Base-by-base conservation (phyloP, 2,329 filamentous ascomycete genomes). In the Hypoxylon sp. region DNA sequence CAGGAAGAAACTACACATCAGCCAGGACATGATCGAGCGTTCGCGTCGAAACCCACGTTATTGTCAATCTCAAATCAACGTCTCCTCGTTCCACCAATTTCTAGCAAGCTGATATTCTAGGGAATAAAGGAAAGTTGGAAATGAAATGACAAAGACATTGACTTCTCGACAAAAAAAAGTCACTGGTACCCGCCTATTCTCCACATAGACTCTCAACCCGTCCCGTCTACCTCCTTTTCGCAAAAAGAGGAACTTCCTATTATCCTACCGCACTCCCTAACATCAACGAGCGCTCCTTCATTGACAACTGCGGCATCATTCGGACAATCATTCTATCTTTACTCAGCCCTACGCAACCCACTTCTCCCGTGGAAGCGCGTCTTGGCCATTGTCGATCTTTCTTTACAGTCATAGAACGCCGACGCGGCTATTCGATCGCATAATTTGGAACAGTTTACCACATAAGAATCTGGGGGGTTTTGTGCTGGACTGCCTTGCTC, bases 71-170 rank as follows among this genome's bases (percentile, higher is more conserved):
- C 60, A 24, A 57, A 33, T 59, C 37, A 17, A 46, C 46, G 10
- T 63, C 29, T 44, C n/a, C 31, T 64, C 39, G 19, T 61, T 61
- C 31, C 29, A 31, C 29, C 29, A 39, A 46, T 57, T 59, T 24
- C 17, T 51, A 67, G 14, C 59, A 52, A 53, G 31, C 44, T n/a
- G 52, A 53, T 37, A 59, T 37, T 59, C 50, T 46, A 8, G 24
- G 42, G 48, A 46, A 48, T 31, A 62, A 59, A 54, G 55, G 47
- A 59, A 59, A 63, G 24, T 39, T 62, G 59, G 55, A 69, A 68
- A 69, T 71, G 72, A 71, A 64, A 70, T 73, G 67, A 74, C 72
- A 75, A 74, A 74, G 73, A 64, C 70, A 67, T 71, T 74, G 70
- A 71, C 68, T 54, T 71, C 60, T 72, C 69, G 70, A 74, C 64